These are phyloP conservation scores for Ogataea nitratoaversa DNA, from an alignment of 805 yeast genomes.

Conservation along the genomic window DNA sequence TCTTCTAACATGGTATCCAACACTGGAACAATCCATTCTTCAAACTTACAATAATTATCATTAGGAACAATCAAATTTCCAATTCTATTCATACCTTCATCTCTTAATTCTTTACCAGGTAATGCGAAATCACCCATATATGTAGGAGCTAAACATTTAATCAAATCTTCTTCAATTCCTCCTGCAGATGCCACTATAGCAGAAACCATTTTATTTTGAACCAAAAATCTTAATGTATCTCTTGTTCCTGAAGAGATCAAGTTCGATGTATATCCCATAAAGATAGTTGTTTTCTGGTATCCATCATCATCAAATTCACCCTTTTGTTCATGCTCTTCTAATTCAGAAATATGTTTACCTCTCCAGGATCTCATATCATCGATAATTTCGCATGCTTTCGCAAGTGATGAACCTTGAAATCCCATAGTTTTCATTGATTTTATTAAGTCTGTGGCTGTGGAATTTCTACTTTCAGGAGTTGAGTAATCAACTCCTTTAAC, in stretches of 20 bases:
- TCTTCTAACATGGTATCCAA: slow-evolving; percentile 84
- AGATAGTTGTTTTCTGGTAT: slow-evolving; percentile 80
- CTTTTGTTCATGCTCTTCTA: slow-evolving; percentile 65
- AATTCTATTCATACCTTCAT: slow-evolving; percentile 95
- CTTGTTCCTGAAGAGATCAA: slow-evolving; percentile 92
- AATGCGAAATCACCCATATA: slow-evolving; percentile 87
- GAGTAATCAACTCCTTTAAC: slow-evolving; percentile 92
- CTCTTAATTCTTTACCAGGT: slow-evolving; percentile 78
- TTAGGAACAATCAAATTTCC: slow-evolving; percentile 97
- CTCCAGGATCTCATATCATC: slow-evolving; percentile 92
- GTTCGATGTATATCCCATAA: slow-evolving; percentile 95
- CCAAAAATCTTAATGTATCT: slow-evolving; percentile 83
- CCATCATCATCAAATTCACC: slow-evolving; percentile 79
- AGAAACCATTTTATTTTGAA: slow-evolving; percentile 89
- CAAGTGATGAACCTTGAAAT: slow-evolving; percentile 86
- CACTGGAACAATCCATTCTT: slow-evolving; percentile 97
- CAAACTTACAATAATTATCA: slow-evolving; percentile 95
- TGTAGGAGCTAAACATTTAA: slow-evolving; percentile 95
- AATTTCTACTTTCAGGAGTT: slow-evolving; percentile 66
- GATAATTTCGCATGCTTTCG: slow-evolving; percentile 87
- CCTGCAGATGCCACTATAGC: slow-evolving; percentile 98
- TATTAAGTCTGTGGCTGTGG: slow-evolving; percentile 75
- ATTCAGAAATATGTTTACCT: slow-evolving; percentile 67
- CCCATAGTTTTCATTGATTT: slow-evolving; percentile 92
- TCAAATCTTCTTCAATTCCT: slow-evolving; percentile 95